Conservation (phyloP, 2,329 filamentous ascomycete genomes). For the Neonectria hederae region DNA sequence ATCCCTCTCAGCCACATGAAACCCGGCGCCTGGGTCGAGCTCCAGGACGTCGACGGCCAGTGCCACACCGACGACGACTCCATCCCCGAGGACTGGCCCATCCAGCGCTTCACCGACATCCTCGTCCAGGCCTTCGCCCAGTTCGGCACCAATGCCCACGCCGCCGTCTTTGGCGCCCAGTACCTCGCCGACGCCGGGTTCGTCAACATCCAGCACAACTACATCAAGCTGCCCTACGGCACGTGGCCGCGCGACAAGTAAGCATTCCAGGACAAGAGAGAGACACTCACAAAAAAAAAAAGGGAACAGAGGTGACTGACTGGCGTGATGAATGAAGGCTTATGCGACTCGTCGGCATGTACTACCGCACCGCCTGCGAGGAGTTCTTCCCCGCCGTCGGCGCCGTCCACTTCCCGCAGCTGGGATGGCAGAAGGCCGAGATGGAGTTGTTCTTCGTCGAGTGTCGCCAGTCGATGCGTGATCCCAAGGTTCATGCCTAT, state of each 20-base stretch:
- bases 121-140: conserved; percentile 50
- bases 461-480: conserved; percentile 44
- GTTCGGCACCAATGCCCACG: conserved; percentile 50
- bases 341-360: conserved; percentile 53
- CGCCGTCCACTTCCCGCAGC: conserved; percentile 49
- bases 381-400: conserved; percentile 54
- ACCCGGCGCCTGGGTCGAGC: conserved; percentile 57
- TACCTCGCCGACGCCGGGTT: conserved; percentile 52
- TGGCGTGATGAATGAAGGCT: conserved; percentile 35
- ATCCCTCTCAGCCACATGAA: conserved; percentile 46
- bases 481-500: conserved; percentile 46
- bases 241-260: conserved; percentile 58
- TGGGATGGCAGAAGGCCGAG: conserved; percentile 49
- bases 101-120: conserved; percentile 48
- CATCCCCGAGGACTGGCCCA: conserved; percentile 46
- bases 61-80: conserved; percentile 50
- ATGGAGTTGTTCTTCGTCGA: conserved; percentile 47
- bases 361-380: conserved; percentile 53
- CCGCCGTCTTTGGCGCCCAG: conserved; percentile 49
- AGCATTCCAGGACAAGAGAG: accelerated
- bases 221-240: conserved; percentile 55
- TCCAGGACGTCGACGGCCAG: conserved; percentile 56
- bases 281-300: neutral
- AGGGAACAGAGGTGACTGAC: too few relatives aligned
- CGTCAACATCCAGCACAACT: conserved; percentile 49